Evolutionary conservation across 768 basidiomycete genomes (phyloP), one percentile per base, ranked within the genome.

Genomic region (Tylopilus vinaceipallidus): DNA sequence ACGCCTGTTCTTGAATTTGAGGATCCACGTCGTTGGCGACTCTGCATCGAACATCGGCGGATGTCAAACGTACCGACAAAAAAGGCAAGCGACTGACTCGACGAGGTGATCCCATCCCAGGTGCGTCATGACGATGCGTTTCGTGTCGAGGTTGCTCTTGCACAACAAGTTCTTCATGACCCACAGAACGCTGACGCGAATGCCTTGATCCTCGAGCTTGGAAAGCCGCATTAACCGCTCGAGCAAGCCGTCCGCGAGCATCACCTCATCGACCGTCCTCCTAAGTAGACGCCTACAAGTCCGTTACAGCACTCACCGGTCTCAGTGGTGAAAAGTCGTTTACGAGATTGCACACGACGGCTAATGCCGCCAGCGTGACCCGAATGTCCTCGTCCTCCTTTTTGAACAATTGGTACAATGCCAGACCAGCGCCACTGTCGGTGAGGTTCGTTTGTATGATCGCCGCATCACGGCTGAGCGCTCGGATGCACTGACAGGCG

Each of bases 271-370:
- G 10, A 29, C 33, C 42, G 20, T 41, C 33, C 41, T 40, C 14
- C 40, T 49, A 23, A 56, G 49, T 42, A 30, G 36, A 26, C 19
- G 12, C 14, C 32, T 19, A 26, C 12, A 37, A 14, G 11, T n/a
- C 29, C 13, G n/a, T 22, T 4, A 12, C 12, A 8, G 5, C 38
- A 75, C 85, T 57, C 57, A 91, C 90, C 45, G 74, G 70, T 53
- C 84, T 74, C 55, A 94, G 63, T 7, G 92, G 91, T 11, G 91
- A 92, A 67, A 91, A 93, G 45, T 91, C 88, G 45, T 83, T 85
- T 8, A 95, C 81, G 36, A 95, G 76, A 64, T 97, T 95, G 67
- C 91, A 91, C 4, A 95, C 77, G 5, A 83, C 86, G 0, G 83
- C 77, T 2, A 90, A 67, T 1, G 89, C 86, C 0, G 86, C 88